These are phyloP conservation scores for Tolypocladium paradoxum DNA, from an alignment of 2,329 filamentous ascomycete species.

Conservation along the genomic window DNA sequence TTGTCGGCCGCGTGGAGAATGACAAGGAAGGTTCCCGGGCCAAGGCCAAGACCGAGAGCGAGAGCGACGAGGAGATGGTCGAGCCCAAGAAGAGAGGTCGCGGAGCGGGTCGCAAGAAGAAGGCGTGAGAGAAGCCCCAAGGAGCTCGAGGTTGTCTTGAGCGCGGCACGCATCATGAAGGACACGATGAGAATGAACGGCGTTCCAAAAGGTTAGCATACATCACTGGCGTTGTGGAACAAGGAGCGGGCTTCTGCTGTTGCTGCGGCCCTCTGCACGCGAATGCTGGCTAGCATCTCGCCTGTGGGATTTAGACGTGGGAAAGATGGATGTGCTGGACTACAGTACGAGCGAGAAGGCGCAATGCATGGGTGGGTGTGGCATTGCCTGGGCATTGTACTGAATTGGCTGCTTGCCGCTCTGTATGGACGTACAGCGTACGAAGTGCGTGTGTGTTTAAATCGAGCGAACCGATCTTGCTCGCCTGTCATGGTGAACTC, in stretches of 20 bases:
- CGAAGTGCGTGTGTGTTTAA: neutral
- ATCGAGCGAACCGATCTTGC: neutral
- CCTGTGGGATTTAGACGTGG: neutral
- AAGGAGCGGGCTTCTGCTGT: neutral
- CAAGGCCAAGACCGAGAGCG: conserved; percentile 39
- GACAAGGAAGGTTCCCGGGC: conserved; percentile 35
- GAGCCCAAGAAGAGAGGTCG: conserved; percentile 38
- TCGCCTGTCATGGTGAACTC: neutral
- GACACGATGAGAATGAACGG: conserved; percentile 13
- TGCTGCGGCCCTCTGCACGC: neutral
- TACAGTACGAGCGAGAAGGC: neutral
- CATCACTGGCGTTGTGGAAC: conserved; percentile 13
- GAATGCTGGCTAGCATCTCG: neutral
- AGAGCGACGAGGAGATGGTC: conserved; percentile 37
- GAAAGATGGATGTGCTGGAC: neutral
- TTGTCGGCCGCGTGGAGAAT: conserved; percentile 70
- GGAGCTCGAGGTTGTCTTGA: neutral
- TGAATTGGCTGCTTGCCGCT: neutral
- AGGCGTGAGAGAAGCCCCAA: conserved; percentile 11
- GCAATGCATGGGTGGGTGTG: neutral
- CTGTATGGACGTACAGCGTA: neutral
- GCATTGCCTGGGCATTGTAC: neutral
- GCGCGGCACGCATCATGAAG: conserved; percentile 9
- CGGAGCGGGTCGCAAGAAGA: conserved; percentile 41
- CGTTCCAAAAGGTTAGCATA: conserved; percentile 13